Percentiles rank a stretch among this genome's conserved stretches.
These are phyloP conservation scores for Asparagopsis taxiformis DNA, from an alignment of 31 red algal genomes.

Conservation along the genomic window DNA sequence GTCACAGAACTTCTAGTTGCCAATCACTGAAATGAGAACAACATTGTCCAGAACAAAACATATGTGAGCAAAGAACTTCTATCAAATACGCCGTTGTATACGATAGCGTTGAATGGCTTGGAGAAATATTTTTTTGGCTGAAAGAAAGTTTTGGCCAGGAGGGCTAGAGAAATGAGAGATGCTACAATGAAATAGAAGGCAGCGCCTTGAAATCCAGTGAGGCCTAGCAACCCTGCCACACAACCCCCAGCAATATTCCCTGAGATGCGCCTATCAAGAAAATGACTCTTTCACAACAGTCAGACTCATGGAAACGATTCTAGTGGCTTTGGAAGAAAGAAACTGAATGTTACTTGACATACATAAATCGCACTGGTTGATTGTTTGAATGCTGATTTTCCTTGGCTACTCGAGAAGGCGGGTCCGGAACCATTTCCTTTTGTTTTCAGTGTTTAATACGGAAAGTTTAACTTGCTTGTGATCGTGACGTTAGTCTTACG, in stretches of 20 bases:
- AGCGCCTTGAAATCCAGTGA: conserved; percentile 38
- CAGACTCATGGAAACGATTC: no score
- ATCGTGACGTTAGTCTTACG: no score
- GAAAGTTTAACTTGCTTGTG: no score
- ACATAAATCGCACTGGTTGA: no score
- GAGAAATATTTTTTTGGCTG: conserved; percentile 29
- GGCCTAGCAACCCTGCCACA: conserved; percentile 45
- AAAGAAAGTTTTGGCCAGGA: conserved; percentile 47
- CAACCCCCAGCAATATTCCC: conserved; percentile 41
- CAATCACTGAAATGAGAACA: conserved; percentile 47
- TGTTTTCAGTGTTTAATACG: no score
- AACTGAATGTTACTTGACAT: no score
- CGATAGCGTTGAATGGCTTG: conserved; percentile 4
- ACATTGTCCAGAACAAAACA: conserved; percentile 65
- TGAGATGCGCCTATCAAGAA: conserved; percentile 19
- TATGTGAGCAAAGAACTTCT: conserved; percentile 52
- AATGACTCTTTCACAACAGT: no score
- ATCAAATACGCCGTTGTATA: conserved; percentile 35
- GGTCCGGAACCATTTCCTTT: no score
- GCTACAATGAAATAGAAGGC: conserved; percentile 42
- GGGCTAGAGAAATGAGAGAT: conserved; percentile 16
- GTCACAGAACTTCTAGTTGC: no score
- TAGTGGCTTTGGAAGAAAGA: no score
- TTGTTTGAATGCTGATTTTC: no score
- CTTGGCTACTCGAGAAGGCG: no score